Evolutionary conservation across 202 grass and related monocot genomes (phyloP).

Genomic region (Thinopyrum obtusiflorum): DNA sequence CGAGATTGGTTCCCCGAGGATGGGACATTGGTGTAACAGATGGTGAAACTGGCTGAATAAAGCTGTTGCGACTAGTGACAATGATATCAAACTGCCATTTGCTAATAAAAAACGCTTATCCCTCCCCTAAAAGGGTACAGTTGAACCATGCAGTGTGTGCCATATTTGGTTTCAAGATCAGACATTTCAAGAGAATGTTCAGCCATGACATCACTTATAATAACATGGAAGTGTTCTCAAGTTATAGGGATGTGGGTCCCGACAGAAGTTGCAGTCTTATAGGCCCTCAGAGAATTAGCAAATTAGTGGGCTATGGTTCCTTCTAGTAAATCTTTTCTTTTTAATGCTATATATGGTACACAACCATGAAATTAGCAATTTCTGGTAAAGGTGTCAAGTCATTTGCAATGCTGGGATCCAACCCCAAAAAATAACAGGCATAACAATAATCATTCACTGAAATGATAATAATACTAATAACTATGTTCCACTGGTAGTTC

Average conservation of each 20-base stretch:
- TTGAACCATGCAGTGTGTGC: neutral
- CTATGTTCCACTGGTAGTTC: neutral
- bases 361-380: neutral
- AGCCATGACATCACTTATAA: neutral
- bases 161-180: neutral
- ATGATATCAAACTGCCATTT: too few relatives aligned
- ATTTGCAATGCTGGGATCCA: neutral
- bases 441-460: neutral
- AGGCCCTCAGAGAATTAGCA: neutral
- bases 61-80: neutral
- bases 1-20: too few relatives aligned
- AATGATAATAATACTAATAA: neutral
- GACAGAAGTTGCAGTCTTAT: neutral
- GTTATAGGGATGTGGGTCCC: neutral
- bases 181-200: neutral
- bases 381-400: neutral
- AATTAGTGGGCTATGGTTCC: neutral
- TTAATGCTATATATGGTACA: neutral
- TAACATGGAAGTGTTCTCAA: neutral
- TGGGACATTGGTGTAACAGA: too few relatives aligned
- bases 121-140: neutral
- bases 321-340: neutral
- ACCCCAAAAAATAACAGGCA: neutral
- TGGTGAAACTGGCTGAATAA: neutral
- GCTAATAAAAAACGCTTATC: too few relatives aligned